These are phyloP conservation scores for Cochlearia excelsa DNA, from an alignment of 345 rosid species.

Conservation along the genomic window DNA sequence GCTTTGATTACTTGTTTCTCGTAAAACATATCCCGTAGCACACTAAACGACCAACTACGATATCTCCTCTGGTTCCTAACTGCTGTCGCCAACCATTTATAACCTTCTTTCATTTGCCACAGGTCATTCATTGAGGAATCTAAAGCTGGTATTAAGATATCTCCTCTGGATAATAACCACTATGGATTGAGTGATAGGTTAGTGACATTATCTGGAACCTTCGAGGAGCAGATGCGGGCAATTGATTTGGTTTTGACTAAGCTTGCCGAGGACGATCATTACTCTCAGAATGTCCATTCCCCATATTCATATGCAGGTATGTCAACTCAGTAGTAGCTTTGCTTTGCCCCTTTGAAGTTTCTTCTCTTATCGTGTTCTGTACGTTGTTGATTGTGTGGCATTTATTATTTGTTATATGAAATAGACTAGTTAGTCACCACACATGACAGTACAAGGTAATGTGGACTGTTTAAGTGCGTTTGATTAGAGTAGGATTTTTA, in stretches of 20 bases:
- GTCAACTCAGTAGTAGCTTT: slow-evolving; percentile 29
- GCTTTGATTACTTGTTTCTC: neutral
- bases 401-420: neutral
- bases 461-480: slow-evolving; percentile 1
- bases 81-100: neutral
- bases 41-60: neutral
- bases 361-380: slow-evolving; percentile 12
- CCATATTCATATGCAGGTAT: slow-evolving; percentile 94
- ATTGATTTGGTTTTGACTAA: slow-evolving; percentile 10
- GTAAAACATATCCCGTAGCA: neutral
- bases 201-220: slow-evolving; percentile 15
- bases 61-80: neutral
- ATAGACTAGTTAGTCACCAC: slow-evolving; percentile 13
- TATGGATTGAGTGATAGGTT: slow-evolving; percentile 10
- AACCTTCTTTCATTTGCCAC: neutral
- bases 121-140: slow-evolving; percentile 14
- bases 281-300: slow-evolving; percentile 68
- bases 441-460: slow-evolving; percentile 3
- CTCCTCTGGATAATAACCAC: slow-evolving; percentile 5
- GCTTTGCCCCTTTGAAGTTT: slow-evolving; percentile 9
- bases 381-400: slow-evolving; percentile 22
- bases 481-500: slow-evolving; percentile 5
- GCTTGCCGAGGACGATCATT: slow-evolving; percentile 38
- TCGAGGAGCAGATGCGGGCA: slow-evolving; percentile 19
- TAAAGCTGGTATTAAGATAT: slow-evolving; percentile 17